Percentiles rank a stretch among this genome's conserved stretches.
Conservation (phyloP, 140 eudicot species). For the Anethum foeniculum region DNA sequence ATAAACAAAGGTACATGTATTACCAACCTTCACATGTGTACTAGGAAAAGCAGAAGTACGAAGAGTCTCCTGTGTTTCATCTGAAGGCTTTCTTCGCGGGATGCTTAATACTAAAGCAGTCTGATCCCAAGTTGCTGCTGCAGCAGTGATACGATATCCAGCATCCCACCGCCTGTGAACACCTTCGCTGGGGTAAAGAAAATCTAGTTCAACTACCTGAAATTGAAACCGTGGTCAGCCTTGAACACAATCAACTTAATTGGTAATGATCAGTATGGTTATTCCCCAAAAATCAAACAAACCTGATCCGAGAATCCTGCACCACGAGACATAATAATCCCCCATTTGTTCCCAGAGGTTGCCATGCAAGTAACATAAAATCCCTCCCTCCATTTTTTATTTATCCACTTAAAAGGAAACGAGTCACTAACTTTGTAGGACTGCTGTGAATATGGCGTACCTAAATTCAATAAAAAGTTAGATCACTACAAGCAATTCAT, state of each 20-base stretch:
- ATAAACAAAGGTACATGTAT: neutral
- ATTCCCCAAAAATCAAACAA: neutral
- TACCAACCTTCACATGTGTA: slow-evolving; percentile 55
- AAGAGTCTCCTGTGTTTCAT: slow-evolving; percentile 68
- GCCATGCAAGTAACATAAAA: slow-evolving; percentile 85
- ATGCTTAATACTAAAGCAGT: slow-evolving; percentile 51
- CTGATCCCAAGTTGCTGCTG: slow-evolving; percentile 61
- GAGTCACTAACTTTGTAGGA: slow-evolving; percentile 84
- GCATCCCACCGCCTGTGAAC: slow-evolving; percentile 60
- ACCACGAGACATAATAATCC: slow-evolving; percentile 69
- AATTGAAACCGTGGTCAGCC: neutral
- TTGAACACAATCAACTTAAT: neutral
- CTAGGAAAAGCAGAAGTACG: slow-evolving; percentile 71
- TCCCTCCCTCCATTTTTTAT: slow-evolving; percentile 85
- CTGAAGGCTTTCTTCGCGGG: slow-evolving; percentile 39
- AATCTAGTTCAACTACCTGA: slow-evolving; percentile 69
- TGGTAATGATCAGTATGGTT: neutral
- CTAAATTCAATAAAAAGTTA: slow-evolving; percentile 24
- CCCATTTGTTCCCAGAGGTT: slow-evolving; percentile 76
- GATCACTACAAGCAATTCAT: neutral
- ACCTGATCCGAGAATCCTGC: slow-evolving; percentile 74
- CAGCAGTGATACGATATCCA: slow-evolving; percentile 54
- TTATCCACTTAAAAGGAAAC: slow-evolving; percentile 85
- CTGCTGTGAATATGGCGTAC: slow-evolving; percentile 62
- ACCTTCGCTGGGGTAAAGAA: slow-evolving; percentile 66